phyloP scores from a whole-genome alignment of 1,139 yeast species.

The Yarrowia galli region DNA sequence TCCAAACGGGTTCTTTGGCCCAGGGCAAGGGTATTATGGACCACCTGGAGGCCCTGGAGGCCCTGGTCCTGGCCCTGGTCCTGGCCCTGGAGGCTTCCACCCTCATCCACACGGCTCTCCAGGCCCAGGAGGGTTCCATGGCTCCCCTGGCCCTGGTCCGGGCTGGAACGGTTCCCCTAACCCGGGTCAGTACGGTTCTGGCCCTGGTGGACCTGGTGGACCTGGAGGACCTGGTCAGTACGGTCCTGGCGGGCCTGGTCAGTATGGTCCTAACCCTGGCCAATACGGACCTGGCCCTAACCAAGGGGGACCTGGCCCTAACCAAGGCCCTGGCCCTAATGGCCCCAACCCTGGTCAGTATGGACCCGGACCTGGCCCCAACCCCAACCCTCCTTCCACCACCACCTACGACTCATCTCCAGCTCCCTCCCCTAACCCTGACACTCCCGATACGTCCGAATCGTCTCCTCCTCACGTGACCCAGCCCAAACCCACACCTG shows the following conservation, averaged over 20 bases:
- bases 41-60: slow-evolving; percentile 24
- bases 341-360: not conserved
- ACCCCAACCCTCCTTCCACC: too few relatives aligned
- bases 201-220: not conserved
- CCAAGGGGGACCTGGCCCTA: not conserved
- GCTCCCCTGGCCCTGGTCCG: slow-evolving; percentile 17
- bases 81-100: slow-evolving; percentile 4
- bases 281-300: slow-evolving; percentile 27
- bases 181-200: slow-evolving; percentile 41
- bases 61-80: not conserved
- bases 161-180: not conserved
- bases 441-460: slow-evolving; percentile 7
- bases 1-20: slow-evolving; percentile 30
- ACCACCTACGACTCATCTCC: slow-evolving; percentile 11
- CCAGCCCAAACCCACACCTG: not conserved
- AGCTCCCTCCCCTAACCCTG: slow-evolving; percentile 2
- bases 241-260: not conserved
- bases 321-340: not conserved
- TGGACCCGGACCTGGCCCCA: not conserved
- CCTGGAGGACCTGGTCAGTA: not conserved
- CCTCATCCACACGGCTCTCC: slow-evolving; percentile 6
- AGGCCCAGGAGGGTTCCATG: not conserved
- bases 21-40: slow-evolving; percentile 6
- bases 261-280: not conserved
- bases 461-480: slow-evolving; percentile 27